A percentile compares a stretch with the other conserved stretches of the same genome.
These are phyloP conservation scores for Podaxis mareebaensis DNA, from an alignment of 768 basidiomycete species.

Conservation along the genomic window DNA sequence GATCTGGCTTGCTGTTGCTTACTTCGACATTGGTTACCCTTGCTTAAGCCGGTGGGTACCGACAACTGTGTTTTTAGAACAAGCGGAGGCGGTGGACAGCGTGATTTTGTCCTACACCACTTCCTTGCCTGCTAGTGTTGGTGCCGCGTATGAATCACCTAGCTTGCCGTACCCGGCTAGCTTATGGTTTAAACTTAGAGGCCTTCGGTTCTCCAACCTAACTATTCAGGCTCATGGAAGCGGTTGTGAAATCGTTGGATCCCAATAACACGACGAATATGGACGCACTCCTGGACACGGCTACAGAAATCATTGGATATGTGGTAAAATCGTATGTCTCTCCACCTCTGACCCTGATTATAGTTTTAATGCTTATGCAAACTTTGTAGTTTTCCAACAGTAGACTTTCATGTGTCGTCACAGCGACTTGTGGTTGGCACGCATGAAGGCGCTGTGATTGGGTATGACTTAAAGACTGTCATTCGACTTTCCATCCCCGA, in stretches of 20 bases:
- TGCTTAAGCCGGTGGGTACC: conserved; percentile 49
- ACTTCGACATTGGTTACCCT: conserved; percentile 15
- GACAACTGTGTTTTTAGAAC: conserved; percentile 52
- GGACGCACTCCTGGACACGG: conserved; percentile 86
- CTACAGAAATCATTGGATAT: conserved; percentile 91
- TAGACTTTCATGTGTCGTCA: conserved; percentile 88
- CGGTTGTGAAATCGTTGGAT: conserved; percentile 95
- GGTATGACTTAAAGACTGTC: conserved; percentile 97
- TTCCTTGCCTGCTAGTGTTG: conserved; percentile 65
- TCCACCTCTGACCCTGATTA: neutral
- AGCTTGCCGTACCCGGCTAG: conserved; percentile 71
- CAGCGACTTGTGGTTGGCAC: conserved; percentile 95
- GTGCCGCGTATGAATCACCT: conserved; percentile 61
- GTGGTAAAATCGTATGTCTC: conserved; percentile 84
- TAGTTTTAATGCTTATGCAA: neutral
- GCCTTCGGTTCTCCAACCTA: conserved; percentile 81
- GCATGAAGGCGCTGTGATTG: conserved; percentile 88
- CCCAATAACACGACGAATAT: conserved; percentile 76
- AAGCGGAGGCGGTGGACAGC: conserved; percentile 66
- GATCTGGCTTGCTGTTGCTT: neutral
- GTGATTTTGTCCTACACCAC: conserved; percentile 81
- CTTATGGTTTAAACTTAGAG: conserved; percentile 70
- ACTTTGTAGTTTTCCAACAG: conserved; percentile 72
- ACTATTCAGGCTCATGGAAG: conserved; percentile 88
- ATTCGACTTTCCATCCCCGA: conserved; percentile 94